These are phyloP conservation scores for Tanacetum coccineum DNA, from an alignment of 129 eudicot species.

Conservation along the genomic window DNA sequence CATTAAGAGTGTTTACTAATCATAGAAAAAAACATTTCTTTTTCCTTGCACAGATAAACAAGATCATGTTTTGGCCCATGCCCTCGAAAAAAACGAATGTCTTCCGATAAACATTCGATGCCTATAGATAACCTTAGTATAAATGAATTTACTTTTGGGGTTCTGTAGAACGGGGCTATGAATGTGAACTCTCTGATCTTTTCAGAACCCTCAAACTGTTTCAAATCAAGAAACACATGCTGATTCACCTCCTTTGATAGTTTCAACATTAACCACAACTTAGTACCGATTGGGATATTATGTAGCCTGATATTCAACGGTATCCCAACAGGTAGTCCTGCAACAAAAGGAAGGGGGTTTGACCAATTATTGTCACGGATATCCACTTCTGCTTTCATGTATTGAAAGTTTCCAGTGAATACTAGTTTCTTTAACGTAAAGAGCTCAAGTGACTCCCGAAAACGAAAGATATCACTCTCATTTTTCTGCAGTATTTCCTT, in stretches of 20 bases:
- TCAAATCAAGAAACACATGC: conserved; percentile 57
- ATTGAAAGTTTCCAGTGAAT: conserved; percentile 31
- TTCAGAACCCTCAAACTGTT: conserved; percentile 33
- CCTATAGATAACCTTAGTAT: conserved; percentile 45
- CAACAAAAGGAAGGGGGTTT: conserved; percentile 57
- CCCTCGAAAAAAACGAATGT: conserved; percentile 20
- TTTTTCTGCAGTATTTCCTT: conserved; percentile 28
- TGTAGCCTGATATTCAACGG: conserved; percentile 47
- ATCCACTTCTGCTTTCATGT: conserved; percentile 50
- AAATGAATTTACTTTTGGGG: conserved; percentile 54
- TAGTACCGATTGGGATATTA: conserved; percentile 40
- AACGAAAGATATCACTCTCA: conserved; percentile 20
- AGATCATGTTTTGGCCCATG: conserved; percentile 59
- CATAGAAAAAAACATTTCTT: conserved; percentile 42
- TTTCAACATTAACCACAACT: conserved; percentile 53
- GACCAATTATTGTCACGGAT: conserved; percentile 37
- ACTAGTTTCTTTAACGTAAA: conserved; percentile 47
- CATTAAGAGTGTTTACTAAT: too few species aligned
- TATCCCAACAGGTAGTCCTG: conserved; percentile 77
- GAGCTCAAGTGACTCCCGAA: conserved; percentile 34
- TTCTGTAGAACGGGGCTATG: conserved; percentile 55
- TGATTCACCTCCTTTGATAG: conserved; percentile 25
- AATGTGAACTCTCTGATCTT: conserved; percentile 40
- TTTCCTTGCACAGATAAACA: conserved; percentile 50
- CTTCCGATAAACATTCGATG: conserved; percentile 59